phyloP scores from a whole-genome alignment of 257 asterid genomes.

The Misopates orontium region DNA sequence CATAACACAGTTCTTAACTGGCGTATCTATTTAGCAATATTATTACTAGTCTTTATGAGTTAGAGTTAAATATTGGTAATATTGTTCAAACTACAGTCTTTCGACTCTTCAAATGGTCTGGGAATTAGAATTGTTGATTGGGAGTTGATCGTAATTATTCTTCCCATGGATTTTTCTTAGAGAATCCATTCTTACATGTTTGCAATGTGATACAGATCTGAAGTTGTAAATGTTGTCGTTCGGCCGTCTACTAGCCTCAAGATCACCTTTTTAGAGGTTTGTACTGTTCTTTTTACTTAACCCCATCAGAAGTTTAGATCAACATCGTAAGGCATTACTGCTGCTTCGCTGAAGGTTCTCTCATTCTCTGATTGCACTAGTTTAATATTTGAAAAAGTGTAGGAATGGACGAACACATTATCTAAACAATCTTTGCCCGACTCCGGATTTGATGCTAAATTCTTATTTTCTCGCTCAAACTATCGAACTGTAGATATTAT shows the following conservation, averaged over 20 bases:
- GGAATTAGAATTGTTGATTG: slow-evolving; percentile 8
- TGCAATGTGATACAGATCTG: slow-evolving; percentile 64
- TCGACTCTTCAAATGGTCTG: slow-evolving; percentile 2
- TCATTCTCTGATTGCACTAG: neutral
- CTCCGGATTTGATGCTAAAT: no score
- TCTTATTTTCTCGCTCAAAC: no score
- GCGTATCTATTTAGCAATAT: slow-evolving; percentile 10
- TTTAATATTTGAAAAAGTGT: neutral
- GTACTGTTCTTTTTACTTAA: slow-evolving; percentile 32
- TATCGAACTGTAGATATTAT: no score
- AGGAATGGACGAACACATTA: no score
- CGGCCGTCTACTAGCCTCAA: slow-evolving; percentile 84
- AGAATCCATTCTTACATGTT: slow-evolving; percentile 26
- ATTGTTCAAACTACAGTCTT: neutral
- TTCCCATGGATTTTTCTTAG: slow-evolving; percentile 13
- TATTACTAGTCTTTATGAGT: slow-evolving; percentile 4
- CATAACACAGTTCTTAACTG: neutral
- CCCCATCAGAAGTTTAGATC: slow-evolving; percentile 22
- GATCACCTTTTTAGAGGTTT: slow-evolving; percentile 95
- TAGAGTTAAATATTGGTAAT: neutral
- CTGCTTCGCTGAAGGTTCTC: neutral
- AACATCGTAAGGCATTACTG: neutral
- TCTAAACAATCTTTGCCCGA: no score
- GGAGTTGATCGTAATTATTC: neutral
- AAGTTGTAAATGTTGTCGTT: slow-evolving; percentile 77